Conservation (phyloP, 805 yeast genomes). For the Wickerhamiella cacticola region DNA sequence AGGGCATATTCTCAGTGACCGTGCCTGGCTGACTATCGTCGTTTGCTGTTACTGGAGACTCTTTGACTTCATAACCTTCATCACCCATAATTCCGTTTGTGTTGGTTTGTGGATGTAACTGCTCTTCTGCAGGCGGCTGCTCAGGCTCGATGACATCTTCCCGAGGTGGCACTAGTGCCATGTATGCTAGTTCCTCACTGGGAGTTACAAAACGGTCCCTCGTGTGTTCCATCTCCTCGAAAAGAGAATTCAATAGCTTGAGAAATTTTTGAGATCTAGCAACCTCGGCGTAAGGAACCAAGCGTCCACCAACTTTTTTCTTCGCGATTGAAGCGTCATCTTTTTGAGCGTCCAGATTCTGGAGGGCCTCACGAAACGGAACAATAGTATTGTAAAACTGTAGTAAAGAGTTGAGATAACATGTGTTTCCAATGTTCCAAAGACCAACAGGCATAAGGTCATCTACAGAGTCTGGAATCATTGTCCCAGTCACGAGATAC, state of each 20-base stretch:
- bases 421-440: conserved; percentile 90
- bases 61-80: neutral
- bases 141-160: conserved; percentile 21
- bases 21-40: too few species aligned
- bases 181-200: conserved; percentile 67
- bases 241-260: conserved; percentile 56
- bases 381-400: conserved; percentile 82
- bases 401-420: conserved; percentile 79
- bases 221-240: conserved; percentile 55
- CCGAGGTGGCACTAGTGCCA: conserved; percentile 47
- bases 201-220: conserved; percentile 62
- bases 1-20: too few species aligned
- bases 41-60: too few species aligned
- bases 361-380: conserved; percentile 60
- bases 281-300: conserved; percentile 65
- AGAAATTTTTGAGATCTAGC: conserved; percentile 74
- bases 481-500: conserved; percentile 48
- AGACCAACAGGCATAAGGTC: conserved; percentile 69
- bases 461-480: conserved; percentile 27
- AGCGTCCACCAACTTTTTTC: conserved; percentile 80
- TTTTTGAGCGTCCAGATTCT: conserved; percentile 36
- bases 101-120: too few species aligned
- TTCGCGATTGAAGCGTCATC: conserved; percentile 28
- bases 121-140: too few species aligned
- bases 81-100: too few species aligned